Evolutionary conservation across 257 asterid genomes (phyloP).

Genomic region (Forsythia suspensa): DNA sequence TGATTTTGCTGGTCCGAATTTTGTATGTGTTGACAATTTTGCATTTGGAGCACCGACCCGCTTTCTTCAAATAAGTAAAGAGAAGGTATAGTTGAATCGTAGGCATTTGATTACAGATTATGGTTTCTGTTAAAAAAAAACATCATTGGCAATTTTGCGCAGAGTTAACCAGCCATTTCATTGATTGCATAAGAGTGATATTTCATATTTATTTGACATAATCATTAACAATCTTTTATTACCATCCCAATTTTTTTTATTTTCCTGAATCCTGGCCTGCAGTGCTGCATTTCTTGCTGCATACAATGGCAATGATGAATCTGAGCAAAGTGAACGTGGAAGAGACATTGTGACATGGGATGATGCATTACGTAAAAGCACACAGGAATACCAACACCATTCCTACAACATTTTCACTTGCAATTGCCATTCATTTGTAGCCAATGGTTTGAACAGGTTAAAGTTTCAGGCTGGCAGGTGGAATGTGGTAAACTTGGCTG

Average conservation of each 20-base stretch:
- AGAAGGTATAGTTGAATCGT: constrained; percentile 52
- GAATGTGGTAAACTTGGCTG: constrained; percentile 87
- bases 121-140: not conserved
- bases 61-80: constrained; percentile 65
- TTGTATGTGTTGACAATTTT: constrained; percentile 82
- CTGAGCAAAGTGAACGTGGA: constrained; percentile 28
- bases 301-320: constrained; percentile 35
- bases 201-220: not conserved
- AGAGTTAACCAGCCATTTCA: not conserved
- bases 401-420: constrained; percentile 89
- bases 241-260: not conserved
- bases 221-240: not conserved
- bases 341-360: constrained; percentile 61
- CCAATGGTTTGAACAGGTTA: constrained; percentile 86
- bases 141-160: not conserved
- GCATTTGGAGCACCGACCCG: constrained; percentile 86
- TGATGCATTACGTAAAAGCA: constrained; percentile 69
- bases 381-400: constrained; percentile 81
- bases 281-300: constrained; percentile 52
- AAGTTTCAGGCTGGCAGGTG: constrained; percentile 70
- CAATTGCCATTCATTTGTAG: constrained; percentile 95
- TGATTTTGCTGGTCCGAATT: constrained; percentile 94
- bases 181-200: not conserved
- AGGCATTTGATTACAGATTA: constrained; percentile 1
- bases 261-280: constrained; percentile 23